These are phyloP conservation scores for Fraxinus paxiana DNA, from an alignment of 305 asterid genomes.

Conservation along the genomic window DNA sequence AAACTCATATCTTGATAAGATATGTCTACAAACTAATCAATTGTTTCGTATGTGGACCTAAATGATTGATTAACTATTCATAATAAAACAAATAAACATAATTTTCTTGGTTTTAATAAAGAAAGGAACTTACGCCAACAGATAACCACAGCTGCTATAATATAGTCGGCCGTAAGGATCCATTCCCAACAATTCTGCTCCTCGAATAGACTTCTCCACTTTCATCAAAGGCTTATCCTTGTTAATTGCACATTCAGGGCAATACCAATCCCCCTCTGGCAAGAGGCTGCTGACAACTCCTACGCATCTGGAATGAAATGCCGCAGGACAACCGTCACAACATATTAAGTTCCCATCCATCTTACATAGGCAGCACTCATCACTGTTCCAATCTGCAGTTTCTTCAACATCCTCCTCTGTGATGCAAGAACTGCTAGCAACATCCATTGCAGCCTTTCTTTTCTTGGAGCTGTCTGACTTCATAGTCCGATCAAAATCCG, in stretches of 20 bases:
- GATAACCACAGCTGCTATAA: slow-evolving; percentile 81
- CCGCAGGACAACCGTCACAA: slow-evolving; percentile 98
- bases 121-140: slow-evolving; percentile 71
- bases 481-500: slow-evolving; percentile 44
- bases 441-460: slow-evolving; percentile 53
- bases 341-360: slow-evolving; percentile 92
- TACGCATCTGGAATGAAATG: slow-evolving; percentile 85
- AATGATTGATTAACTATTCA: slow-evolving; percentile 16
- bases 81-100: slow-evolving; percentile 17
- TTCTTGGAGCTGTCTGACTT: slow-evolving; percentile 52
- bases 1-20: slow-evolving; percentile 11
- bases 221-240: slow-evolving; percentile 62
- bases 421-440: slow-evolving; percentile 55
- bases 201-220: slow-evolving; percentile 58
- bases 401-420: slow-evolving; percentile 60
- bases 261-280: slow-evolving; percentile 97
- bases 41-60: not conserved
- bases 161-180: slow-evolving; percentile 71
- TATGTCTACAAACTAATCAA: slow-evolving; percentile 15
- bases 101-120: slow-evolving; percentile 18
- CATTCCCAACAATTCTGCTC: slow-evolving; percentile 68
- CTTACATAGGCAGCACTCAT: slow-evolving; percentile 91
- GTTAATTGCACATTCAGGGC: slow-evolving; percentile 83
- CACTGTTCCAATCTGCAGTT: slow-evolving; percentile 66
- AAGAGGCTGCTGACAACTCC: slow-evolving; percentile 71